phyloP scores from a whole-genome alignment of 345 rosid genomes.

The Salix viminalis region DNA sequence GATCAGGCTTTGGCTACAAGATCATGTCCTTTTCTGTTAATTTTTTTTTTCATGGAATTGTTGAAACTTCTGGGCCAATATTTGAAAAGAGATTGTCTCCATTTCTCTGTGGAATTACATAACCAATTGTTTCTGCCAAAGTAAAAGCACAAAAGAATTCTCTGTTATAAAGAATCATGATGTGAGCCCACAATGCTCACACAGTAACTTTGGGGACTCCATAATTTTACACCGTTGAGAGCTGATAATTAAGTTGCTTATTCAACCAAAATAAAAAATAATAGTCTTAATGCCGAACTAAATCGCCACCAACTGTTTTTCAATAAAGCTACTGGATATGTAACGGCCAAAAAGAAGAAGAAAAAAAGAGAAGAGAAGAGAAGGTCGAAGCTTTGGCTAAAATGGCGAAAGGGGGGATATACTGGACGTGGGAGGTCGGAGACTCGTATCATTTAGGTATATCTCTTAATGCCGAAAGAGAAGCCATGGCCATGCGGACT shows the following conservation, averaged over 20 bases:
- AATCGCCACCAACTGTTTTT: too few species aligned
- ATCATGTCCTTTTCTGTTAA: neutral
- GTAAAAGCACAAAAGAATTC: neutral
- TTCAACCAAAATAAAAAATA: too few species aligned
- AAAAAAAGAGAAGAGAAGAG: too few species aligned
- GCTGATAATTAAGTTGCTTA: too few species aligned
- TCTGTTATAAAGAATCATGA: neutral
- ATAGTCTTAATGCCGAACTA: neutral
- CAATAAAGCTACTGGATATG: neutral
- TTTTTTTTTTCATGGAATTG: neutral
- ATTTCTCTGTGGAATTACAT: neutral
- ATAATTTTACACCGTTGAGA: too few species aligned
- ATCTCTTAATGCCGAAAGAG: too few species aligned
- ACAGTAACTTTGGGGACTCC: too few species aligned
- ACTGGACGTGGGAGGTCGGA: neutral
- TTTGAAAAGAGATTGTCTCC: conserved; percentile 1
- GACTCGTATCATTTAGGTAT: neutral
- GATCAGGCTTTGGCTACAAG: neutral
- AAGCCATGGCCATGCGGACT: neutral
- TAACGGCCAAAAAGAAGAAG: neutral
- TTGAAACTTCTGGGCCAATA: conserved; percentile 4
- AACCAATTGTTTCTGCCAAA: neutral
- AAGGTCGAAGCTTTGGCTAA: neutral
- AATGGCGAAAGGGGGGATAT: neutral
- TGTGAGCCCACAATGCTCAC: too few species aligned